phyloP scores from a whole-genome alignment of 1,284 basidiomycete species.

The Trichosporon coremiiforme region DNA sequence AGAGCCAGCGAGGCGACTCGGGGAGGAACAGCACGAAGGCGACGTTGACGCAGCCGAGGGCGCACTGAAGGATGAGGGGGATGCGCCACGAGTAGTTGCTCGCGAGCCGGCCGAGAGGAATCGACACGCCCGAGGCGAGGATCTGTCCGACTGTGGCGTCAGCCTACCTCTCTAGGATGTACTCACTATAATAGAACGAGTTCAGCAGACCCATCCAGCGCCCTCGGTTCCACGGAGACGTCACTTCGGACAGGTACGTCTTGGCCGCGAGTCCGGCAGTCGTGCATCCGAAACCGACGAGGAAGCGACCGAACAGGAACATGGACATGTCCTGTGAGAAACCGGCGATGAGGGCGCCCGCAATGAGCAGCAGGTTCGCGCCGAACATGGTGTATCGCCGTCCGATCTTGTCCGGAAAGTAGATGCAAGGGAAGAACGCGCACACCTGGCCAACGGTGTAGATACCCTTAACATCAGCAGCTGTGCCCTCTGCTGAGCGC shows the following conservation, averaged over 20 bases:
- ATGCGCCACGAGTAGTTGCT: slow-evolving; percentile 61
- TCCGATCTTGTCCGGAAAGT: slow-evolving; percentile 62
- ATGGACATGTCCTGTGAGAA: slow-evolving; percentile 58
- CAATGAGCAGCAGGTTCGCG: slow-evolving; percentile 59
- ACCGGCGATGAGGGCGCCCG: slow-evolving; percentile 61
- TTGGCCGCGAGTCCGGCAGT: slow-evolving; percentile 61
- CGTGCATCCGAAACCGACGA: slow-evolving; percentile 56
- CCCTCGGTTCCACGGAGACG: slow-evolving; percentile 60
- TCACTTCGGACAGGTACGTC: slow-evolving; percentile 61
- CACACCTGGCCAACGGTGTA: slow-evolving; percentile 59
- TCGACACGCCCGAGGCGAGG: slow-evolving; percentile 61
- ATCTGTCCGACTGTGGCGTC: slow-evolving; percentile 59
- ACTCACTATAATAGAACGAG: slow-evolving; percentile 58
- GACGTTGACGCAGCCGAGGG: slow-evolving; percentile 60
- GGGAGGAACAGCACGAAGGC: slow-evolving; percentile 56
- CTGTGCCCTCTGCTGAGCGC: no score
- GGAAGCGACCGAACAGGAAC: slow-evolving; percentile 62
- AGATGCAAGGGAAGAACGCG: slow-evolving; percentile 52
- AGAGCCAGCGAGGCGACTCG: slow-evolving; percentile 60
- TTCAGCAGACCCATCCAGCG: slow-evolving; percentile 60
- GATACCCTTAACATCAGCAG: slow-evolving; percentile 52
- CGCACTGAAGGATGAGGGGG: slow-evolving; percentile 60
- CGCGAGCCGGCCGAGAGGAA: slow-evolving; percentile 59
- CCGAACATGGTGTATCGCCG: slow-evolving; percentile 63
- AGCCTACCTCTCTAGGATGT: background rate